Evolutionary conservation across 805 yeast species (phyloP).

Genomic region (Nakazawaea molendinolei): DNA sequence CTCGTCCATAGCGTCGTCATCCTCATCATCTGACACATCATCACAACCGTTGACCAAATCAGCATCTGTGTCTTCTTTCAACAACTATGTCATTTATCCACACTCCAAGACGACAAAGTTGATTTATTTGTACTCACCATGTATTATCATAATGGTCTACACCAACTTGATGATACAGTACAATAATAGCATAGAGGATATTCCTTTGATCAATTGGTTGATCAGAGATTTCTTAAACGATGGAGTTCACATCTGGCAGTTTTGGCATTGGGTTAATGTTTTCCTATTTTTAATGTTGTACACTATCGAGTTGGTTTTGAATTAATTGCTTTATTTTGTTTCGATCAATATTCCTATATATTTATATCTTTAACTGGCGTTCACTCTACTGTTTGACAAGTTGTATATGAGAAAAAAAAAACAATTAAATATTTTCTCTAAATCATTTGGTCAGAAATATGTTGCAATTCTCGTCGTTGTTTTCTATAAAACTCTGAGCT

Average conservation of each 20-base stretch:
- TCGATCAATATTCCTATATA: neutral
- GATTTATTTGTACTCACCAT: slow-evolving; percentile 86
- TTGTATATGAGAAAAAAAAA: no score
- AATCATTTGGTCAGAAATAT: slow-evolving; percentile 20
- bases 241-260: slow-evolving; percentile 73
- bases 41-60: slow-evolving; percentile 1
- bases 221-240: slow-evolving; percentile 20
- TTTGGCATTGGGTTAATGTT: slow-evolving; percentile 97
- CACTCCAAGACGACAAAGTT: slow-evolving; percentile 36
- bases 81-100: slow-evolving; percentile 10
- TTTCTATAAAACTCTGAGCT: slow-evolving; percentile 62
- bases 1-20: slow-evolving; percentile 17
- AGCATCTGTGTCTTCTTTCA: slow-evolving; percentile 3
- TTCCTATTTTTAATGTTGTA: slow-evolving; percentile 74
- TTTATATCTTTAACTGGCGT: no score
- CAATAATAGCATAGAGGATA: slow-evolving; percentile 65
- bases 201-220: slow-evolving; percentile 26
- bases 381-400: no score
- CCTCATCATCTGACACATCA: slow-evolving; percentile 10
- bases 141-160: slow-evolving; percentile 90
- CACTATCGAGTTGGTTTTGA: slow-evolving; percentile 57
- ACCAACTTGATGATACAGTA: slow-evolving; percentile 91
- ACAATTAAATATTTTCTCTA: neutral
- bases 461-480: slow-evolving; percentile 69
- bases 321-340: slow-evolving; percentile 11